Conservation (phyloP, 176 grass and related monocot genomes). For the Bromus sterilis region DNA sequence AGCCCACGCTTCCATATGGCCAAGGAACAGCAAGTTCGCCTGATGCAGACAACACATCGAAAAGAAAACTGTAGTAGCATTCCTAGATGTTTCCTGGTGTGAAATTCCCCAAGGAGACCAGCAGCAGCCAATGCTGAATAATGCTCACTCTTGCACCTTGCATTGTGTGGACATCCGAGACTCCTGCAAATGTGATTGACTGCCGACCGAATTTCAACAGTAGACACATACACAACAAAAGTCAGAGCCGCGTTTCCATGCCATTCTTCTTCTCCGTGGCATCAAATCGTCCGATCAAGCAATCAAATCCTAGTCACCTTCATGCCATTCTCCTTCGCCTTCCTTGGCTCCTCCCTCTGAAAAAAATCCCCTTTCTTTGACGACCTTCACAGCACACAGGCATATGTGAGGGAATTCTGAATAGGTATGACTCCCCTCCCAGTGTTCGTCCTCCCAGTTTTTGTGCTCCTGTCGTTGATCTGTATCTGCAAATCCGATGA, state of each 20-base stretch:
- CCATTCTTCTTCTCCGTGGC: background rate
- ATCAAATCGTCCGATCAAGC: background rate
- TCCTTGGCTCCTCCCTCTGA: background rate
- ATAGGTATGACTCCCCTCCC: background rate
- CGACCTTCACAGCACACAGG: background rate
- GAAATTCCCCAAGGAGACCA: background rate
- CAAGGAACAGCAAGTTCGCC: too few species aligned
- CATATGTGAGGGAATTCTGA: background rate
- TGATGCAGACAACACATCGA: background rate
- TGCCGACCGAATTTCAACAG: background rate
- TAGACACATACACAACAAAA: background rate
- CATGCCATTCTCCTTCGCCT: background rate
- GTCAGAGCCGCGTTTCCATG: background rate
- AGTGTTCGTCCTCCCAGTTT: background rate
- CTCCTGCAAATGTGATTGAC: background rate
- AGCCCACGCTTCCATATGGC: too few species aligned
- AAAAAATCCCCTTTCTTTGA: background rate
- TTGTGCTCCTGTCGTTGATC: background rate
- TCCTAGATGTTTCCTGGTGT: background rate
- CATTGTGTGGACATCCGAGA: background rate
- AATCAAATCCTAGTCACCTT: background rate
- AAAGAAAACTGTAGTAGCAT: rapidly evolving
- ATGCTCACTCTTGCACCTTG: background rate
- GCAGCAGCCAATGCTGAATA: background rate
- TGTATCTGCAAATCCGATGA: constrained; percentile 13